phyloP scores from a whole-genome alignment of 176 grass and related monocot genomes.

The Oryza brachyantha region DNA sequence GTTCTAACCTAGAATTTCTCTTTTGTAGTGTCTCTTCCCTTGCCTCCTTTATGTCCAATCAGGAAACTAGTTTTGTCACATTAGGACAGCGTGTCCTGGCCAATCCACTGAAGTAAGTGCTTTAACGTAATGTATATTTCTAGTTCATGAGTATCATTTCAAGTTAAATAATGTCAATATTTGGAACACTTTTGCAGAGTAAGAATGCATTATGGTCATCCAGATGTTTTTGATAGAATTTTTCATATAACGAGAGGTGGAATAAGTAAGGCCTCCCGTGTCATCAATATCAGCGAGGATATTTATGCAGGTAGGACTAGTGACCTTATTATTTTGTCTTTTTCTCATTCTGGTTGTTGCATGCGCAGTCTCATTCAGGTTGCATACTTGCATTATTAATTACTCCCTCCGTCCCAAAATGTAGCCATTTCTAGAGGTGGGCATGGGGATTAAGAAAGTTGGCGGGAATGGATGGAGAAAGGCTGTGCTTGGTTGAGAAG shows the following conservation, averaged over 20 bases:
- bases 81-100: conserved; percentile 92
- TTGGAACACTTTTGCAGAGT: conserved; percentile 47
- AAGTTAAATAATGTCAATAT: conserved; percentile 3
- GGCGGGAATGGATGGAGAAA: too few species aligned
- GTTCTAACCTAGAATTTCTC: conserved; percentile 6
- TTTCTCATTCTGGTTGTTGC: conserved; percentile 18
- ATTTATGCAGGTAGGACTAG: conserved; percentile 76
- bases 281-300: conserved; percentile 96
- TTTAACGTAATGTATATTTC: conserved; percentile 10
- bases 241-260: conserved; percentile 97
- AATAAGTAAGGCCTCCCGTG: conserved; percentile 89
- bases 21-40: conserved; percentile 82
- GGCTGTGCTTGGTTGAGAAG: too few species aligned
- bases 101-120: conserved; percentile 82
- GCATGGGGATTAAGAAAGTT: too few species aligned
- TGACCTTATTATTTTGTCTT: conserved; percentile 20
- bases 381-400: background rate
- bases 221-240: conserved; percentile 98
- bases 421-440: too few species aligned
- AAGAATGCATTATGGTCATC: conserved; percentile 96
- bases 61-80: conserved; percentile 95
- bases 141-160: background rate
- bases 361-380: background rate
- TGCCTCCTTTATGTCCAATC: conserved; percentile 92
- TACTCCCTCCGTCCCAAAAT: too few species aligned